phyloP scores from a whole-genome alignment of 345 rosid genomes.

The Sonneratia alba region DNA sequence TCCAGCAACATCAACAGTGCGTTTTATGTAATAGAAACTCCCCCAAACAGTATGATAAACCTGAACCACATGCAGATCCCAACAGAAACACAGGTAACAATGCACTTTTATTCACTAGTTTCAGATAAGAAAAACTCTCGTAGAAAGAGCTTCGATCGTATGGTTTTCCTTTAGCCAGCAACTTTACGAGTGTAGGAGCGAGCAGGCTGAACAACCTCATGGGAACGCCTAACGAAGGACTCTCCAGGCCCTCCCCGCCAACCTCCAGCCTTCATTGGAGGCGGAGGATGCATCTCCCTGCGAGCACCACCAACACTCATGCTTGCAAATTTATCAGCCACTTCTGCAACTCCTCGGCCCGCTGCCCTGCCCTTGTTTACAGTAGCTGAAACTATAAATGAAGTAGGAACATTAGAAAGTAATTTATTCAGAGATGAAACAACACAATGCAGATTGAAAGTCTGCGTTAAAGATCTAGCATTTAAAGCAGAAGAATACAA shows the following conservation, averaged over 20 bases:
- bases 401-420: background rate
- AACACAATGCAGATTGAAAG: background rate
- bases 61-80: background rate
- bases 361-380: slow-evolving; percentile 30
- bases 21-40: background rate
- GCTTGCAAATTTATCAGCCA: slow-evolving; percentile 41
- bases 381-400: background rate
- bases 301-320: slow-evolving; percentile 33
- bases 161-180: slow-evolving; percentile 27
- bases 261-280: slow-evolving; percentile 55
- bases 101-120: background rate
- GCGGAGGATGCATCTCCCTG: slow-evolving; percentile 24
- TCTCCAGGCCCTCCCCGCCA: slow-evolving; percentile 44
- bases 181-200: slow-evolving; percentile 38
- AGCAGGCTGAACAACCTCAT: slow-evolving; percentile 30
- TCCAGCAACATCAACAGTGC: background rate
- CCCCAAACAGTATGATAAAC: background rate
- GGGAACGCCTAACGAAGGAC: slow-evolving; percentile 38
- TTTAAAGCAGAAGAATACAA: background rate
- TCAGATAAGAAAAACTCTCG: background rate
- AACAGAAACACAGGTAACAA: background rate
- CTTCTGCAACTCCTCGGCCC: slow-evolving; percentile 34
- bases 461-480: too few relatives aligned
- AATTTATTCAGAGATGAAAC: background rate
- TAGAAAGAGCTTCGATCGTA: background rate